A percentile compares a stretch with the other conserved stretches of the same genome.
Evolutionary conservation across 192 early-diverging fungal genomes (phyloP).

Genomic region (Jimgerdemannia lactiflua): DNA sequence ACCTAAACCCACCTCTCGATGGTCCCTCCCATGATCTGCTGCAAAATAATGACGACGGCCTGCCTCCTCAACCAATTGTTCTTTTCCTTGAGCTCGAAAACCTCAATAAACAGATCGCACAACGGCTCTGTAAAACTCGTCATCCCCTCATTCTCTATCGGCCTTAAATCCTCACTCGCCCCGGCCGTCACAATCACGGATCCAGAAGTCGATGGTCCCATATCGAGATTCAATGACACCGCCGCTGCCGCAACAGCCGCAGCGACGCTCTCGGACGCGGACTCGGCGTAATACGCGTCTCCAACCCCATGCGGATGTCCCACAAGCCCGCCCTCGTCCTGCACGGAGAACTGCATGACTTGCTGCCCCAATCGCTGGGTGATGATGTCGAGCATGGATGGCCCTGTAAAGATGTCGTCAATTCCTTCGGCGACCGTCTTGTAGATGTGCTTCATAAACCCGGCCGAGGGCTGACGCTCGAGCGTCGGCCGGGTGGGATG

Average conservation of each 20-base stretch:
- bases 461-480: conserved; percentile 18
- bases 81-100: conserved; percentile 88
- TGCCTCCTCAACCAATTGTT: conserved; percentile 89
- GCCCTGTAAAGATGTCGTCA: conserved; percentile 65
- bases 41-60: conserved; percentile 81
- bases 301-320: conserved; percentile 1
- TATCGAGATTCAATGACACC: conserved; percentile 11
- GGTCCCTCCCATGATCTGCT: conserved; percentile 84
- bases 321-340: conserved; percentile 7
- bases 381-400: conserved; percentile 68
- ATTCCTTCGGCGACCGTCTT: conserved; percentile 73
- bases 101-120: conserved; percentile 82
- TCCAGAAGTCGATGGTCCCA: neutral
- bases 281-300: conserved; percentile 8
- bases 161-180: conserved; percentile 9
- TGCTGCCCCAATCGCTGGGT: conserved; percentile 67
- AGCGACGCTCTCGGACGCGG: conserved; percentile 12
- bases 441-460: conserved; percentile 65
- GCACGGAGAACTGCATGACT: conserved; percentile 45
- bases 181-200: conserved; percentile 10
- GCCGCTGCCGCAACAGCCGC: conserved; percentile 11
- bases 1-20: conserved; percentile 73
- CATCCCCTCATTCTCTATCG: conserved; percentile 29
- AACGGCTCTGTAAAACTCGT: conserved; percentile 66
- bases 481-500: too few species aligned